A percentile compares a stretch with the other conserved stretches of the same genome.
Conservation (phyloP, 495 filamentous ascomycete genomes). For the Bacidia gigantensis region DNA sequence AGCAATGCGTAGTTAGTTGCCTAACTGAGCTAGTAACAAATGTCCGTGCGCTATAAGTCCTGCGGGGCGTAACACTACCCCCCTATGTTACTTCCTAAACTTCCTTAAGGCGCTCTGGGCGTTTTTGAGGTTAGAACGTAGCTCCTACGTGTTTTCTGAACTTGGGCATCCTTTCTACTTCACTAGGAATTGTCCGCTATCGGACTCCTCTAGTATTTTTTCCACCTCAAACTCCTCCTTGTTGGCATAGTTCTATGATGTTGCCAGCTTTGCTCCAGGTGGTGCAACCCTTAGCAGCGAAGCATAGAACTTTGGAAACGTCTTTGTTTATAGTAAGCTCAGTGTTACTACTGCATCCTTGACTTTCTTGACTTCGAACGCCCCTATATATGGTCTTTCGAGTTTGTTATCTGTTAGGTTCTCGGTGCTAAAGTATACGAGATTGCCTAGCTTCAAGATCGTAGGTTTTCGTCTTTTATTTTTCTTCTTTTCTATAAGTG, state of each 20-base stretch:
- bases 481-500: not conserved
- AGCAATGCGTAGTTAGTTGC: too few relatives aligned
- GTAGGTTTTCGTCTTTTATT: not conserved
- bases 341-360: not conserved
- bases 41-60: too few relatives aligned
- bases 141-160: not conserved
- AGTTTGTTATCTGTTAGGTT: not conserved
- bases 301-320: not conserved
- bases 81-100: too few relatives aligned
- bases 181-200: not conserved
- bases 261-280: not conserved
- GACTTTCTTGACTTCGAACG: not conserved
- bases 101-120: too few relatives aligned
- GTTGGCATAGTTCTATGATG: constrained; percentile 2
- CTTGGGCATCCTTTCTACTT: not conserved
- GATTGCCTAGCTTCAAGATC: not conserved
- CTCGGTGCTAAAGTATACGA: not conserved
- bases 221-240: not conserved
- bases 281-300: not conserved
- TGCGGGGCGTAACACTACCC: too few relatives aligned
- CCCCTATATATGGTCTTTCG: not conserved
- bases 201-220: not conserved
- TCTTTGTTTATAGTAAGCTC: not conserved
- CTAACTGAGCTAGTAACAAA: too few relatives aligned
- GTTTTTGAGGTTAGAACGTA: not conserved